Conservation (phyloP, 164 flowering plant species). For the Litsea cubeba region DNA sequence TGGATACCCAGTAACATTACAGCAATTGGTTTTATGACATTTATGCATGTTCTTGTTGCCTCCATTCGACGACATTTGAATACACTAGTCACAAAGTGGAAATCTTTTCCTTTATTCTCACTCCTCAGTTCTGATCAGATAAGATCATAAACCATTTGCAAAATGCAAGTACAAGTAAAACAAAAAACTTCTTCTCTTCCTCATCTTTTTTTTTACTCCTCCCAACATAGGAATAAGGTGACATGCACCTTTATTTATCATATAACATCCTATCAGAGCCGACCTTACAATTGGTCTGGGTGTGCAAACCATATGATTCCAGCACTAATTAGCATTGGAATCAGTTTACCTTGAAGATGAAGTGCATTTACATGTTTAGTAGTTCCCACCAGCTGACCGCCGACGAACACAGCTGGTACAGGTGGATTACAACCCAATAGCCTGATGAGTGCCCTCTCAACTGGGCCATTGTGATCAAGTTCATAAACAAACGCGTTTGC, state of each 20-base stretch:
- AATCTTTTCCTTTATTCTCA: no score
- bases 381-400: constrained; percentile 56
- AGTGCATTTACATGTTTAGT: constrained; percentile 76
- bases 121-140: no score
- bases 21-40: no score
- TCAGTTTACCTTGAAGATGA: constrained; percentile 48
- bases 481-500: constrained; percentile 45
- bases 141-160: no score
- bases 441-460: constrained; percentile 65
- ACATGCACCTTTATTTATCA: neutral
- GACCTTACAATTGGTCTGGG: neutral
- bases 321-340: constrained; percentile 46
- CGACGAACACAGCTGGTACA: constrained; percentile 66
- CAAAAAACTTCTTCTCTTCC: no score
- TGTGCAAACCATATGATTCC: constrained; percentile 50
- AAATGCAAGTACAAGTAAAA: no score
- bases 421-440: constrained; percentile 48
- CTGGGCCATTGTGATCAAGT: constrained; percentile 39
- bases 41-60: no score
- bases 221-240: no score
- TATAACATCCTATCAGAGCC: constrained; percentile 9
- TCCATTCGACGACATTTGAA: no score
- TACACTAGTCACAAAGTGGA: no score
- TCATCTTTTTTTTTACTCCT: no score
- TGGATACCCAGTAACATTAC: no score